These are phyloP conservation scores for Podosphaera fusca DNA, from an alignment of 2,329 filamentous ascomycete species.

Conservation along the genomic window DNA sequence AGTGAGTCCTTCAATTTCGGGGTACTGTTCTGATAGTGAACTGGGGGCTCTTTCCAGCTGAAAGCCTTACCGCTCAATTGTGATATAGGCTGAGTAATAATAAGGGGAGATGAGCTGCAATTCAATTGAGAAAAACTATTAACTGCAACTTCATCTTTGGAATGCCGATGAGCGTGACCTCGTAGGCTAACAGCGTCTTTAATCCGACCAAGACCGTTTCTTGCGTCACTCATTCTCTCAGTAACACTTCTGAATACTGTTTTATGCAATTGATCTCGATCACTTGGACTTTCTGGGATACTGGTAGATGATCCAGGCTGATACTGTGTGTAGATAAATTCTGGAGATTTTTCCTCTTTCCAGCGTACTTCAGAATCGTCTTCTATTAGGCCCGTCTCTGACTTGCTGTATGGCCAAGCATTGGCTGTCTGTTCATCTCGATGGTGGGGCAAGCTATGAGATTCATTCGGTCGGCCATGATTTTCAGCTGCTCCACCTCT, in stretches of 20 bases:
- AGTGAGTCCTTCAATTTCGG: slow-evolving; percentile 7
- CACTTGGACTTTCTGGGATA: slow-evolving; percentile 27
- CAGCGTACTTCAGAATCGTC: slow-evolving; percentile 23
- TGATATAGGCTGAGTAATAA: slow-evolving; percentile 8
- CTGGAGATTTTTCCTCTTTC: slow-evolving; percentile 22
- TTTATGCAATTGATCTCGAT: slow-evolving; percentile 33
- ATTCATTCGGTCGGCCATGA: slow-evolving; percentile 23
- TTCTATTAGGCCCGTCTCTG: slow-evolving; percentile 28
- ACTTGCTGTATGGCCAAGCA: slow-evolving; percentile 23
- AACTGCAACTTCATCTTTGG: slow-evolving; percentile 24
- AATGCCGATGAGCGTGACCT: slow-evolving; percentile 29
- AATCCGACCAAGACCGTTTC: slow-evolving; percentile 62
- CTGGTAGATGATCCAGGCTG: slow-evolving; percentile 24
- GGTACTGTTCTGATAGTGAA: slow-evolving; percentile 25
- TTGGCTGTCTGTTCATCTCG: slow-evolving; percentile 30
- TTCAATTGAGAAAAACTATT: slow-evolving; percentile 10
- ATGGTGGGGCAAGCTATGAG: slow-evolving; percentile 26
- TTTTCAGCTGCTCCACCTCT: slow-evolving; percentile 30
- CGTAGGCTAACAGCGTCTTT: slow-evolving; percentile 52
- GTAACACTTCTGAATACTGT: slow-evolving; percentile 60
- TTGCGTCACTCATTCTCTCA: slow-evolving; percentile 56
- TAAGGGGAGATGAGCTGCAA: background rate
- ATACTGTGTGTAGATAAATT: slow-evolving; percentile 21
- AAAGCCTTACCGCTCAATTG: slow-evolving; percentile 26
- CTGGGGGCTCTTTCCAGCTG: slow-evolving; percentile 40